Evolutionary conservation across 352 stramenopile genomes (phyloP).

Genomic region (Hyphochytrium catenoides): DNA sequence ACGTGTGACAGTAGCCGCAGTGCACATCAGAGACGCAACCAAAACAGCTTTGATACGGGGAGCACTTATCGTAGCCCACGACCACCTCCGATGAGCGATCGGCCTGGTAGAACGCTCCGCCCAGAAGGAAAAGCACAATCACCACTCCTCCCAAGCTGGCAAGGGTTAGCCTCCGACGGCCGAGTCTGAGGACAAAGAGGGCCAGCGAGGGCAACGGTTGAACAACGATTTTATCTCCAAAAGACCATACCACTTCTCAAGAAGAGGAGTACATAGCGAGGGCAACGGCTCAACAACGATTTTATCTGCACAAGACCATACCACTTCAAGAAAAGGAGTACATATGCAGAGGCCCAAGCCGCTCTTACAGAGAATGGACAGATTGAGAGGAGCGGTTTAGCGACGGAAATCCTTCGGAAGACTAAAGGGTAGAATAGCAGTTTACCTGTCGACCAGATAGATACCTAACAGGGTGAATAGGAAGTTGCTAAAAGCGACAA

Average conservation of each 20-base stretch:
- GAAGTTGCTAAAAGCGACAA: slow-evolving; percentile 40
- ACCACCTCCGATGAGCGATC: slow-evolving; percentile 13
- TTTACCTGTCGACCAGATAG: slow-evolving; percentile 23
- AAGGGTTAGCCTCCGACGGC: slow-evolving; percentile 23
- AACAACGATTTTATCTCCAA: too few relatives aligned
- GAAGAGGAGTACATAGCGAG: too few relatives aligned
- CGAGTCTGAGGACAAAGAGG: slow-evolving; percentile 4
- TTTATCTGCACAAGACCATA: neutral
- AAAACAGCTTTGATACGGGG: slow-evolving; percentile 22
- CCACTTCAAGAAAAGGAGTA: neutral
- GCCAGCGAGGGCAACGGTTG: too few relatives aligned
- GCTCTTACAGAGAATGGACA: neutral
- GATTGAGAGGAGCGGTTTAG: neutral
- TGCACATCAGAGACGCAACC: slow-evolving; percentile 27
- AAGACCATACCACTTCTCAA: too few relatives aligned
- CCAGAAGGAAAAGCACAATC: slow-evolving; percentile 17
- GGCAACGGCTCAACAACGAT: too few relatives aligned
- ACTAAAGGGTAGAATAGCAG: neutral
- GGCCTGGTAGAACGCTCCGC: slow-evolving; percentile 19
- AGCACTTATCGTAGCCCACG: slow-evolving; percentile 14
- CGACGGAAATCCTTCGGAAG: too few relatives aligned
- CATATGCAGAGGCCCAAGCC: neutral
- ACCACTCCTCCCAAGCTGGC: slow-evolving; percentile 19
- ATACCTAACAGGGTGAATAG: slow-evolving; percentile 33
- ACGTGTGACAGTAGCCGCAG: slow-evolving; percentile 43